A percentile compares a stretch with the other conserved stretches of the same genome.
Evolutionary conservation across 805 yeast genomes (phyloP).

Genomic region (Deakozyma indianensis): DNA sequence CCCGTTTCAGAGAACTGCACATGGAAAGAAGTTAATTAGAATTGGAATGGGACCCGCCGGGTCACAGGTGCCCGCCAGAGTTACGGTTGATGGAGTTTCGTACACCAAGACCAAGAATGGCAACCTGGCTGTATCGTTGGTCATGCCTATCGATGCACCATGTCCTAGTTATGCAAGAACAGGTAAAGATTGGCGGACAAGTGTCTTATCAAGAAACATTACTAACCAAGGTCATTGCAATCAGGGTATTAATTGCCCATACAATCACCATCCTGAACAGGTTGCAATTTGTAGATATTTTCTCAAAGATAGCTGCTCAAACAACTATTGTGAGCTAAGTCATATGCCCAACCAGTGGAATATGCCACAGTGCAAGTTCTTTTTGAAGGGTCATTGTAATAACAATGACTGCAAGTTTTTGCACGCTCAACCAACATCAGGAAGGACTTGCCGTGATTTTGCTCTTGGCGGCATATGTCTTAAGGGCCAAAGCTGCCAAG

Average conservation of each 20-base stretch:
- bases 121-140: not conserved
- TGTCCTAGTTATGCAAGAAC: not conserved
- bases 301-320: not conserved
- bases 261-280: not conserved
- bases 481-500: not conserved
- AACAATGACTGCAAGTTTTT: not conserved
- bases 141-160: not conserved
- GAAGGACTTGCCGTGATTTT: not conserved
- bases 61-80: not conserved
- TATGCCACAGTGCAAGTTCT: not conserved
- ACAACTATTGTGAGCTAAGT: not conserved
- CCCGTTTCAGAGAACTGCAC: not conserved
- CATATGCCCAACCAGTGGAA: not conserved
- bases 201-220: not conserved
- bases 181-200: not conserved
- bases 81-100: not conserved
- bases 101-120: not conserved
- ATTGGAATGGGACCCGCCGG: not conserved
- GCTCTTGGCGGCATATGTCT: not conserved
- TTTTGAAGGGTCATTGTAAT: not conserved
- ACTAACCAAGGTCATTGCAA: constrained; percentile 1
- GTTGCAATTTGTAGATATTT: not conserved
- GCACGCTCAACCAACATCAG: not conserved
- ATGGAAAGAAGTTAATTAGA: not conserved
- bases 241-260: not conserved